These are phyloP conservation scores for Naganishia sp. DNA, from an alignment of 1,284 basidiomycete genomes.

Conservation along the genomic window DNA sequence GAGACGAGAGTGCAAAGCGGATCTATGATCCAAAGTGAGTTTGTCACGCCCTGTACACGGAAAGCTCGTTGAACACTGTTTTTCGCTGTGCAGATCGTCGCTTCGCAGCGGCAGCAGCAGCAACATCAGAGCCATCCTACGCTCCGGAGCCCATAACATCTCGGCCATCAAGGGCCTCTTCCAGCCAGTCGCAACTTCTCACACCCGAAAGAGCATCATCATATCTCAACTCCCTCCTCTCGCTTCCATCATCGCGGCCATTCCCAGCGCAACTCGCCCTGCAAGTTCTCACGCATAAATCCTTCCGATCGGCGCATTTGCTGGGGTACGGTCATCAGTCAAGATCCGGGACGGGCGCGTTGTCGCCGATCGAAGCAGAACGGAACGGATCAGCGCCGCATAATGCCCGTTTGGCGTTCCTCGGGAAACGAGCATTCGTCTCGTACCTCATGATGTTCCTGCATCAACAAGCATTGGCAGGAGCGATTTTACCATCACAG, in stretches of 20 bases:
- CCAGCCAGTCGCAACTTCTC: constrained; percentile 23
- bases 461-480: constrained; percentile 37
- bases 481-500: constrained; percentile 4
- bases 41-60: background rate
- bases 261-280: constrained; percentile 50
- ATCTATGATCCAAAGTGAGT: background rate
- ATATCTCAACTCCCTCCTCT: constrained; percentile 47
- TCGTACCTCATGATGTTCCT: constrained; percentile 50
- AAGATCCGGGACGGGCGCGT: background rate
- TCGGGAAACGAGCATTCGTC: constrained; percentile 49
- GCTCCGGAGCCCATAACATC: constrained; percentile 9
- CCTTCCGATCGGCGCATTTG: constrained; percentile 47
- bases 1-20: background rate
- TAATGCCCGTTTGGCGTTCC: constrained; percentile 48
- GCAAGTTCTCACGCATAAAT: constrained; percentile 53
- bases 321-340: constrained; percentile 35
- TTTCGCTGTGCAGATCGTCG: constrained; percentile 14
- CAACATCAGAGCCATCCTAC: constrained; percentile 15
- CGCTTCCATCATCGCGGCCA: constrained; percentile 41
- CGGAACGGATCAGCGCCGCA: constrained; percentile 38
- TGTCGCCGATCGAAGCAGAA: constrained; percentile 8
- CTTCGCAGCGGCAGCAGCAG: constrained; percentile 28
- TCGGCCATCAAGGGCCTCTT: background rate
- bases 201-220: constrained; percentile 39
- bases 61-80: background rate